Conservation (phyloP, 208 protist genomes). For the Leishmania lainsoni region DNA sequence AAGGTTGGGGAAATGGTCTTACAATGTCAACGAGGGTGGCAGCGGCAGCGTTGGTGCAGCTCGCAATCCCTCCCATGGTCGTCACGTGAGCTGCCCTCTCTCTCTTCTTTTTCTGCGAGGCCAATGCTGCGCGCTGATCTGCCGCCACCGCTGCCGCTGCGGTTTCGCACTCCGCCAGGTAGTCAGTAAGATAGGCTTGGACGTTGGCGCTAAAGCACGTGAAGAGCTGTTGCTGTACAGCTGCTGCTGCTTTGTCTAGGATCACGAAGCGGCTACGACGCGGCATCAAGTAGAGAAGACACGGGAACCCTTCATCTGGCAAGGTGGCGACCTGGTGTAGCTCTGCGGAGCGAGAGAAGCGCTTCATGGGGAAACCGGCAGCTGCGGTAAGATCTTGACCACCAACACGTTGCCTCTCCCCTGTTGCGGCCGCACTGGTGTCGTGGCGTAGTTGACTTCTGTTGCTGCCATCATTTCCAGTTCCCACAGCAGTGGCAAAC, state of each 20-base stretch:
- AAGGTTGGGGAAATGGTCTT: constrained; percentile 25
- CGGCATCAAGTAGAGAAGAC: constrained; percentile 47
- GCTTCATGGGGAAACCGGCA: not conserved
- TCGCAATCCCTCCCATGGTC: not conserved
- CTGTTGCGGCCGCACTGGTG: constrained; percentile 13
- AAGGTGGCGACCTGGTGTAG: constrained; percentile 42
- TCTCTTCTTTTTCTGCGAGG: constrained; percentile 1
- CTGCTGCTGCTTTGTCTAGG: constrained; percentile 23
- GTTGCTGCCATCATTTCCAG: not conserved
- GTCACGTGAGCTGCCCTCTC: not conserved
- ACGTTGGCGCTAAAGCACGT: constrained; percentile 34
- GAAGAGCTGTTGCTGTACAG: constrained; percentile 31
- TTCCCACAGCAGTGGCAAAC: not conserved
- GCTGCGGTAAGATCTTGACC: not conserved
- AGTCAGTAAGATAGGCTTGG: constrained; percentile 15
- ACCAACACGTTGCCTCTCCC: constrained; percentile 6
- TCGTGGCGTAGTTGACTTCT: not conserved
- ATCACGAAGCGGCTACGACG: constrained; percentile 31
- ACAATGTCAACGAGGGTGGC: not conserved
- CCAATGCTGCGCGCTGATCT: not conserved
- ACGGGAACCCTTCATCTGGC: constrained; percentile 53
- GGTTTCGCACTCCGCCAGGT: constrained; percentile 19
- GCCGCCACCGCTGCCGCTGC: not conserved
- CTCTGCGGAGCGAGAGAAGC: constrained; percentile 30
- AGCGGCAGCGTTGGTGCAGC: not conserved